Percentiles rank a stretch among this genome's conserved stretches.
These are phyloP conservation scores for Glycine latifolia DNA, from an alignment of 306 rosid genomes.

Conservation along the genomic window DNA sequence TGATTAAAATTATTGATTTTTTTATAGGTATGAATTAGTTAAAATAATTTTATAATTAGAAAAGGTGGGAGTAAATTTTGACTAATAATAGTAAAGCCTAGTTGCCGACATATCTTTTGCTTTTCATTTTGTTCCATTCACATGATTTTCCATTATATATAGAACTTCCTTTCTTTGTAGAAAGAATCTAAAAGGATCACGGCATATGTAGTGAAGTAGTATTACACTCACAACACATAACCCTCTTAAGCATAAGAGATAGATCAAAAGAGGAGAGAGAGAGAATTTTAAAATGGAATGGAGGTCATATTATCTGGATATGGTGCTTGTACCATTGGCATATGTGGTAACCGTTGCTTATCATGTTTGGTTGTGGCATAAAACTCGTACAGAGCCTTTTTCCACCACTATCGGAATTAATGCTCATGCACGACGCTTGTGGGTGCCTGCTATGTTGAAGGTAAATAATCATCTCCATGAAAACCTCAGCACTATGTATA, in stretches of 20 bases:
- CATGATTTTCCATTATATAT: not conserved
- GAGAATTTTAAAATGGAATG: slow-evolving; percentile 59
- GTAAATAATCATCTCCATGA: not conserved
- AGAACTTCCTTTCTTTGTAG: not conserved
- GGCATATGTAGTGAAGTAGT: not conserved
- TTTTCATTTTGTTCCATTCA: slow-evolving; percentile 32
- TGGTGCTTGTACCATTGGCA: slow-evolving; percentile 75
- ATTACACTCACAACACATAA: not conserved
- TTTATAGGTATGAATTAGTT: too few relatives aligned
- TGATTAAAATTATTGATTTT: too few relatives aligned
- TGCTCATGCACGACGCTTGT: slow-evolving; percentile 68
- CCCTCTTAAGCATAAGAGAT: not conserved
- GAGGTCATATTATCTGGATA: slow-evolving; percentile 78
- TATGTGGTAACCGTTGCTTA: slow-evolving; percentile 58
- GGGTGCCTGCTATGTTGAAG: slow-evolving; percentile 69
- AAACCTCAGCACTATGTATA: too few relatives aligned
- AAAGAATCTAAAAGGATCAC: slow-evolving; percentile 35
- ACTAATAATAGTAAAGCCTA: not conserved
- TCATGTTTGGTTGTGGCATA: slow-evolving; percentile 83
- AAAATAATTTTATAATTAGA: too few relatives aligned
- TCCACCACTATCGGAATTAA: slow-evolving; percentile 77
- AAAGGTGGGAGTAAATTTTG: too few relatives aligned
- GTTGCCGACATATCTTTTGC: slow-evolving; percentile 23
- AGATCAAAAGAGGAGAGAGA: not conserved
- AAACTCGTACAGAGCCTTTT: slow-evolving; percentile 64